Evolutionary conservation across 768 basidiomycete genomes (phyloP), one percentile per base, ranked within the genome.

Genomic region (Boletus reticulatus): DNA sequence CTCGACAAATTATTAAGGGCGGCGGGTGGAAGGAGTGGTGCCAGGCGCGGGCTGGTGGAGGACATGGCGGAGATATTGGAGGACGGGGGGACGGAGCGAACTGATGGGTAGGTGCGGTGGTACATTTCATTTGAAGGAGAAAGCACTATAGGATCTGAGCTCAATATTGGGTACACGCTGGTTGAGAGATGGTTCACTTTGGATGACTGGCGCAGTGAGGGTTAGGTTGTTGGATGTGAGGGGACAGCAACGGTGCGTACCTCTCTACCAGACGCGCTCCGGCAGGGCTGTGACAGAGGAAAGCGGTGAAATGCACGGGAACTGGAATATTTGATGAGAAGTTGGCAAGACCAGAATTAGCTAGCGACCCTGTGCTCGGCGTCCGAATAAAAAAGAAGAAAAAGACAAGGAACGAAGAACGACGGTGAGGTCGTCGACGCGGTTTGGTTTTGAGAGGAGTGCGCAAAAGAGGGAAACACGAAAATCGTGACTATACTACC

Each of bases 101-200:
- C 63, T 24, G 76, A 78, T 10, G 84, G 84, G 46, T 78, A 75
- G 7, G 84, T 75, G 39, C 87, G 80, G 67, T 87, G 82, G 67
- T 88, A 78, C 74, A 89, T 85, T 54, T 83, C 81, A 64, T 75
- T 71, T 51, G 68, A 67, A n/a, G 66, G 64, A 43, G 65, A 73
- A 53, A 61, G 63, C 69, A 71, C 67, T 72, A 58, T 38, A 34
- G 51, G 59, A 58, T 37, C 32, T 44, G 45, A 43, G 24, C 45
- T 69, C 51, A 65, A 61, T 50, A 56, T 45, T 52, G 32, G 49
- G 27, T 45, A 48, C 51, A 59, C 54, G 38, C 2, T 19, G 20
- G 27, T 31, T 6, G n/a, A 47, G 12, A 55, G 36, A 46, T 4
- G 52, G 51, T 56, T 70, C 56, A 67, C 67, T 71, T 64, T 64